These are phyloP conservation scores for Rhizophagus clarus DNA, from an alignment of 192 early-diverging fungal species.

Conservation along the genomic window DNA sequence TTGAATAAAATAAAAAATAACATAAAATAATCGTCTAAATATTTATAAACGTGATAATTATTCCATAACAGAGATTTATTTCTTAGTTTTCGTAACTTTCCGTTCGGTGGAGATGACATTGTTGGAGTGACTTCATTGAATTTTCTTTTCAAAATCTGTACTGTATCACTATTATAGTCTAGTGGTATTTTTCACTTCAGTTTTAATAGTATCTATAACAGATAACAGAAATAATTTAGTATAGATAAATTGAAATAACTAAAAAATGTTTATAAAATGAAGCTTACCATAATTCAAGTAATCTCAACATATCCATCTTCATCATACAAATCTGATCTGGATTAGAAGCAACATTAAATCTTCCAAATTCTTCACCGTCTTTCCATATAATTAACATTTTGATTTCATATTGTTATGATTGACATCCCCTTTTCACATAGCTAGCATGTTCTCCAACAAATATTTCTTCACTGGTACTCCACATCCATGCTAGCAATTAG, in stretches of 20 bases:
- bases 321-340: not conserved
- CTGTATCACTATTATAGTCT: constrained; percentile 9
- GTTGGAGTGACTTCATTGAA: not conserved
- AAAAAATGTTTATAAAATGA: not conserved
- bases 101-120: not conserved
- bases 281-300: constrained; percentile 18
- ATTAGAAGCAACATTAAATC: not conserved
- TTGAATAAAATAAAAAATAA: too few relatives aligned
- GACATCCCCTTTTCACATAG: not conserved
- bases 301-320: not conserved
- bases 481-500: too few relatives aligned
- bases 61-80: too few relatives aligned
- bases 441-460: too few relatives aligned
- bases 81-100: not conserved
- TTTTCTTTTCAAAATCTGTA: constrained; percentile 23
- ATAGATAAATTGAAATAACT: constrained; percentile 7
- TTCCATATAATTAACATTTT: constrained; percentile 15
- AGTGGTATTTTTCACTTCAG: not conserved
- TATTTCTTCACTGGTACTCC: too few relatives aligned
- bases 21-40: too few relatives aligned
- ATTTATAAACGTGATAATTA: too few relatives aligned
- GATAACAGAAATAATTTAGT: constrained; percentile 13
- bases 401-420: constrained; percentile 16
- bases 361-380: not conserved
- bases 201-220: not conserved